A percentile compares a stretch with the other conserved stretches of the same genome.
Conservation (phyloP, 2,329 filamentous ascomycete species). For the Colletotrichum coccodes region DNA sequence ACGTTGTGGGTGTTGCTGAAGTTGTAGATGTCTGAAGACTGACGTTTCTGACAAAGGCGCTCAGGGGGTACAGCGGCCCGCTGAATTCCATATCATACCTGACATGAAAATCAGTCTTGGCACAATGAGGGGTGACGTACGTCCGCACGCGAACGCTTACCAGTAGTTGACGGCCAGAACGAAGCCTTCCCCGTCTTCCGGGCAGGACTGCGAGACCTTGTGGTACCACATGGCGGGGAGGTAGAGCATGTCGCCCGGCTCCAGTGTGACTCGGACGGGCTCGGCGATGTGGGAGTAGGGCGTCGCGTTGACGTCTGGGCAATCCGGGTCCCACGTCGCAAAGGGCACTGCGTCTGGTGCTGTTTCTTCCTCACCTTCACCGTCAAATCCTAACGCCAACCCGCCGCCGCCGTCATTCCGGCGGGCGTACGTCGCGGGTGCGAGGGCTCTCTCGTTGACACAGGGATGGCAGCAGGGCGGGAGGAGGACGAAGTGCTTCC, state of each 20-base stretch:
- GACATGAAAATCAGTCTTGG: not conserved
- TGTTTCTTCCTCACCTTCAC: constrained; percentile 32
- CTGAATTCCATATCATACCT: constrained; percentile 86
- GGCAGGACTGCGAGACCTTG: constrained; percentile 79
- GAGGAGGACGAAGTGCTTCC: constrained; percentile 79
- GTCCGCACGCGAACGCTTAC: constrained; percentile 50
- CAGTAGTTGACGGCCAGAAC: constrained; percentile 87
- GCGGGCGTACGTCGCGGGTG: constrained; percentile 68
- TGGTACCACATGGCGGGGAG: constrained; percentile 85
- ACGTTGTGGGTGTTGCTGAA: not conserved
- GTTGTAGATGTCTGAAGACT: constrained; percentile 22
- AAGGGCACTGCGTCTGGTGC: constrained; percentile 64
- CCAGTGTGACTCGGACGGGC: constrained; percentile 74
- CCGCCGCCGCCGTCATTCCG: constrained; percentile 37
- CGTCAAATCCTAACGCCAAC: constrained; percentile 38
- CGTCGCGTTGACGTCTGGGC: constrained; percentile 59
- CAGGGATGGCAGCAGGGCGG: constrained; percentile 77
- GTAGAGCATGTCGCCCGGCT: constrained; percentile 84
- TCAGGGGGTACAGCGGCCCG: constrained; percentile 73
- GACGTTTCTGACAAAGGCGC: constrained; percentile 62
- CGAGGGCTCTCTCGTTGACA: constrained; percentile 71
- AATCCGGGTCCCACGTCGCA: constrained; percentile 80
- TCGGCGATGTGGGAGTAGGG: constrained; percentile 67
- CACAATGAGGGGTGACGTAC: not conserved
- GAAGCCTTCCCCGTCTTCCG: constrained; percentile 75